Percentiles rank a stretch among this genome's conserved stretches.
These are phyloP conservation scores for Tolypocladium capitatum DNA, from an alignment of 2,329 filamentous ascomycete genomes.

Conservation along the genomic window DNA sequence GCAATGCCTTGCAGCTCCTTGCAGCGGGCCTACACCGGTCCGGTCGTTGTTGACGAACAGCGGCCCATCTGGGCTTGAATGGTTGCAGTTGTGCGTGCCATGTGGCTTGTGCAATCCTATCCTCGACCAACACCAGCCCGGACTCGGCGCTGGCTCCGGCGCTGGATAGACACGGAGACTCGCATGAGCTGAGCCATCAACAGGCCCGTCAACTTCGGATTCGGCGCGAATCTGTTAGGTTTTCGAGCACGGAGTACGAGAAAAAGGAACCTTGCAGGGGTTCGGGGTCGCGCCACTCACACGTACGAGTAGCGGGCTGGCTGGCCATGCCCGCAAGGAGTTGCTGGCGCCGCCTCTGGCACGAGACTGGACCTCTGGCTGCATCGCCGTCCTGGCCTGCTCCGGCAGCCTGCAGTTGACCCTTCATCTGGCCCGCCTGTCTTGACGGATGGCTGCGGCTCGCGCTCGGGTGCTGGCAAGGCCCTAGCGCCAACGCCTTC, in stretches of 20 bases:
- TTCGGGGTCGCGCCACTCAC: too few relatives aligned
- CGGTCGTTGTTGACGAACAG: not conserved
- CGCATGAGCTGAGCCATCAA: too few relatives aligned
- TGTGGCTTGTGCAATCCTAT: not conserved
- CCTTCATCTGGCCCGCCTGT: not conserved
- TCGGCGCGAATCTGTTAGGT: not conserved
- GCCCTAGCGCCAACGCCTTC: not conserved
- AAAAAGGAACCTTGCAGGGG: too few relatives aligned
- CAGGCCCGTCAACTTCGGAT: too few relatives aligned
- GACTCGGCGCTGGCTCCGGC: not conserved
- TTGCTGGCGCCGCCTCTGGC: not conserved
- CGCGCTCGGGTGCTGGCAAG: too few relatives aligned
- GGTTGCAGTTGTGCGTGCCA: not conserved
- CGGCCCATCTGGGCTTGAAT: not conserved
- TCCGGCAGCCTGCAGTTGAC: not conserved
- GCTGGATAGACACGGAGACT: not conserved
- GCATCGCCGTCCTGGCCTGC: not conserved
- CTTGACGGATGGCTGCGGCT: not conserved
- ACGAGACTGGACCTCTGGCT: not conserved
- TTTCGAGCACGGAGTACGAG: too few relatives aligned
- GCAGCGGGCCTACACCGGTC: not conserved
- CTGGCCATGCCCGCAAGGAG: not conserved
- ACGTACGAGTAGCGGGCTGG: too few relatives aligned
- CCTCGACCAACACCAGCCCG: too few relatives aligned
- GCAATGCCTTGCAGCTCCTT: not conserved